These are phyloP conservation scores for Syzygium aqueum DNA, from an alignment of 345 rosid genomes.

Conservation along the genomic window DNA sequence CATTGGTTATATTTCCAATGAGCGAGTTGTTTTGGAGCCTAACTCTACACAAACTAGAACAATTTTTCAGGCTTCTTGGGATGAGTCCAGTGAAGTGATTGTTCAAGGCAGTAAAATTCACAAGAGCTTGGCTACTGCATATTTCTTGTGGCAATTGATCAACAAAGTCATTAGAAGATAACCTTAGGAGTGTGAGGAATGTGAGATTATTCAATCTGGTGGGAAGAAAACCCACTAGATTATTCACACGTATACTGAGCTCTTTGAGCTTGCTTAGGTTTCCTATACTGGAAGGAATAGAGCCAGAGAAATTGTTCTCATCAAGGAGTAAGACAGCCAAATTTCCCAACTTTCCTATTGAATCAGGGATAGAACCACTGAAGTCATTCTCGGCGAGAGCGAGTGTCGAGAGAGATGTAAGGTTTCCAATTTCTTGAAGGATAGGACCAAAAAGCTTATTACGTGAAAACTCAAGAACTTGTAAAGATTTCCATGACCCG, in stretches of 20 bases:
- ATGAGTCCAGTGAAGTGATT: slow-evolving; percentile 4
- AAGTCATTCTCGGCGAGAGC: not conserved
- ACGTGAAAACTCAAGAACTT: not conserved
- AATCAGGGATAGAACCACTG: not conserved
- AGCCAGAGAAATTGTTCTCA: not conserved
- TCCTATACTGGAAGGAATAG: not conserved
- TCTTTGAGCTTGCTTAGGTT: not conserved
- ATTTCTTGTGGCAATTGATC: slow-evolving; percentile 2
- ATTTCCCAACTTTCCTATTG: not conserved
- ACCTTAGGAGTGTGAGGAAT: not conserved
- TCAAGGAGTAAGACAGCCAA: not conserved
- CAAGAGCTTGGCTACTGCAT: not conserved
- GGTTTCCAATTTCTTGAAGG: not conserved
- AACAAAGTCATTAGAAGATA: not conserved
- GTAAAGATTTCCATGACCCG: not conserved
- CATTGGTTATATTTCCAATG: not conserved
- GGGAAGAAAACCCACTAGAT: not conserved
- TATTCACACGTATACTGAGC: not conserved
- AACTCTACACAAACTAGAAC: not conserved
- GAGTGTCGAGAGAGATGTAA: not conserved
- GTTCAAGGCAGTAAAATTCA: not conserved
- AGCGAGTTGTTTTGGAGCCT: not conserved
- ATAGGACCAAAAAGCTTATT: not conserved
- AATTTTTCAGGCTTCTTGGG: slow-evolving; percentile 6
- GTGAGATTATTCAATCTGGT: not conserved